Percentiles rank a stretch among this genome's conserved stretches.
phyloP scores from a whole-genome alignment of 1,139 yeast genomes.

The Blastobotrys petasosporus region DNA sequence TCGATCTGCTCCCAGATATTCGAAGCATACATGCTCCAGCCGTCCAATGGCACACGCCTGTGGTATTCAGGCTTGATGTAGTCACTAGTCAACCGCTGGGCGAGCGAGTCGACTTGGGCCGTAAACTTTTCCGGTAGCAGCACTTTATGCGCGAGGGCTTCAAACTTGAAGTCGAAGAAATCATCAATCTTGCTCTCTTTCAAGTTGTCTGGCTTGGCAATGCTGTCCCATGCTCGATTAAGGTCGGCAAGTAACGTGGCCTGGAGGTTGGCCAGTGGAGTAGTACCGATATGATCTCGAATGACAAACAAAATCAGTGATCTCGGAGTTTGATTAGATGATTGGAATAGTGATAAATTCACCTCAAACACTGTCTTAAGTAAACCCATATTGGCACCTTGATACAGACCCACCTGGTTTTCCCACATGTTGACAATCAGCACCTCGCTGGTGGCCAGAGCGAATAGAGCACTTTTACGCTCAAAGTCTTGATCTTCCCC shows the following conservation, averaged over 20 bases:
- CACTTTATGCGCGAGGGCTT: constrained; percentile 78
- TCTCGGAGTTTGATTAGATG: constrained; percentile 41
- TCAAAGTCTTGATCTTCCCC: constrained; percentile 99
- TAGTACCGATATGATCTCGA: constrained; percentile 84
- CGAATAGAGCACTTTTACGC: constrained; percentile 91
- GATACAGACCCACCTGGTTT: constrained; percentile 91
- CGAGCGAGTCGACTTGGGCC: constrained; percentile 57
- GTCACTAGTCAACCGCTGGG: constrained; percentile 47
- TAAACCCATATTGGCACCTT: constrained; percentile 96
- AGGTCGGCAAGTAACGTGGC: constrained; percentile 66
- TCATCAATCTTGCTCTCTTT: constrained; percentile 56
- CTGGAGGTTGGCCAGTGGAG: constrained; percentile 71
- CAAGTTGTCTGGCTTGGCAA: constrained; percentile 57
- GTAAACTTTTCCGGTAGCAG: constrained; percentile 69
- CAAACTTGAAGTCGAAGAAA: constrained; percentile 80
- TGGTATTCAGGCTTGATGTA: constrained; percentile 70
- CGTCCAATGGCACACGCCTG: constrained; percentile 85
- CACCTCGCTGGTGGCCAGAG: constrained; percentile 85
- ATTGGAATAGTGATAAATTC: constrained; percentile 70
- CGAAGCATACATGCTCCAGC: constrained; percentile 89
- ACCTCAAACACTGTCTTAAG: constrained; percentile 95
- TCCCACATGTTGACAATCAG: constrained; percentile 95
- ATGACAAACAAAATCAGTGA: constrained; percentile 81
- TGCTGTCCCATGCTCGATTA: constrained; percentile 66
- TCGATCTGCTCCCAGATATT: constrained; percentile 95